A percentile compares a stretch with the other conserved stretches of the same genome.
These are phyloP conservation scores for Phaeosphaeria sp. DNA, from an alignment of 2,329 filamentous ascomycete species.

Conservation along the genomic window DNA sequence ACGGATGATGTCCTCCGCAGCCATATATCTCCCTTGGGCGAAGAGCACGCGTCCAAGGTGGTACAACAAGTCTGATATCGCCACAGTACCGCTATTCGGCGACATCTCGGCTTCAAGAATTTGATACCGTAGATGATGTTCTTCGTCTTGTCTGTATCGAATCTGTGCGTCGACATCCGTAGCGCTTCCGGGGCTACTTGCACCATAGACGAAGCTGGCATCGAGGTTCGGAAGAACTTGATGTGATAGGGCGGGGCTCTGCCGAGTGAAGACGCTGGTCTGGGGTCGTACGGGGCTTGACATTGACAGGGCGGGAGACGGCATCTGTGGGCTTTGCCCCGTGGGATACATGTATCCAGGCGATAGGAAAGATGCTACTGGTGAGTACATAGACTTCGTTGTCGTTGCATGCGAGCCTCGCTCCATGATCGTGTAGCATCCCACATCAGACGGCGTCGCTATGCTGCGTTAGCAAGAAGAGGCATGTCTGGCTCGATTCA, in stretches of 20 bases:
- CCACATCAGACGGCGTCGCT: conserved; percentile 28
- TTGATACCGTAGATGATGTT: not conserved
- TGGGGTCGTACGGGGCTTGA: conserved; percentile 21
- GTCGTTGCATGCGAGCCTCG: conserved; percentile 14
- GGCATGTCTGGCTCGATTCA: not conserved
- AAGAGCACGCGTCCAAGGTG: no score
- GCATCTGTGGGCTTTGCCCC: conserved; percentile 11
- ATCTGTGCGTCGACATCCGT: not conserved
- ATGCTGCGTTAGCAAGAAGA: conserved; percentile 9
- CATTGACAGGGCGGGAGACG: conserved; percentile 23
- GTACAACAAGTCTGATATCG: not conserved
- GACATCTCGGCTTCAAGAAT: not conserved
- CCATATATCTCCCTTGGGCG: no score
- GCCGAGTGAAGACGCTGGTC: conserved; percentile 19
- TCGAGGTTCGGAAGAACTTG: conserved; percentile 10
- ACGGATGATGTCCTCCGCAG: no score
- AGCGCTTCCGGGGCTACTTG: no score
- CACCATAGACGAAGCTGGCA: not conserved
- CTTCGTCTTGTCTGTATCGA: not conserved
- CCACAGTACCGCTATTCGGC: not conserved
- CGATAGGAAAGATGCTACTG: conserved; percentile 7
- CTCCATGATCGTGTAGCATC: conserved; percentile 21
- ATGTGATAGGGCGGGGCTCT: conserved; percentile 20
- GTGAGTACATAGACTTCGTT: conserved; percentile 6
- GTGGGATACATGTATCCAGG: not conserved